phyloP scores from a whole-genome alignment of 2,329 filamentous ascomycete genomes.

The Hypoxylon sp. region DNA sequence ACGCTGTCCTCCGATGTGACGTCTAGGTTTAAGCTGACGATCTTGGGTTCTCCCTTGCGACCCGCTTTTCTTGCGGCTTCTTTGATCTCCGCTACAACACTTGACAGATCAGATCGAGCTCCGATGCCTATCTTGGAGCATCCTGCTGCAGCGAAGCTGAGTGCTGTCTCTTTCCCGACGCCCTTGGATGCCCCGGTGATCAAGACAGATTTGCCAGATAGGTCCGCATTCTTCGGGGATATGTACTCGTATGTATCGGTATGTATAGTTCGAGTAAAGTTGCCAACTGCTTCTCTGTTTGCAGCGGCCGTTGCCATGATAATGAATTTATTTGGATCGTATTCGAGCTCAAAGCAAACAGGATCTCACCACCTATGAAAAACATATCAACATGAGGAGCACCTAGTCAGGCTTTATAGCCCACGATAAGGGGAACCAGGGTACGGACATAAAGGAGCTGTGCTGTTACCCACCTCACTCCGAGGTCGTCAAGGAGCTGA shows the following conservation, averaged over 20 bases:
- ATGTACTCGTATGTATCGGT: slow-evolving; percentile 56
- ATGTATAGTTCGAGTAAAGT: slow-evolving; percentile 44
- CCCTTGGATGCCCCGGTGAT: slow-evolving; percentile 67
- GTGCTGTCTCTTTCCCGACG: slow-evolving; percentile 64
- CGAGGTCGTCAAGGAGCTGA: background rate
- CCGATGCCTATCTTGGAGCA: slow-evolving; percentile 65
- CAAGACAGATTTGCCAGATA: slow-evolving; percentile 57
- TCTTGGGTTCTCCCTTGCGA: slow-evolving; percentile 48
- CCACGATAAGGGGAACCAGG: background rate
- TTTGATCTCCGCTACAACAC: slow-evolving; percentile 58
- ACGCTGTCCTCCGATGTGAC: slow-evolving; percentile 56
- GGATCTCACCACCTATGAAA: background rate
- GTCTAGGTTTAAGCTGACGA: slow-evolving; percentile 55
- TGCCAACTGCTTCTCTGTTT: slow-evolving; percentile 24
- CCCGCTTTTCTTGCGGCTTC: slow-evolving; percentile 53
- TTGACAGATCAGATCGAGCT: slow-evolving; percentile 65
- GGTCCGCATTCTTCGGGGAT: slow-evolving; percentile 44
- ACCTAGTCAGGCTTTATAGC: slow-evolving; percentile 18
- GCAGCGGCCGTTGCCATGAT: slow-evolving; percentile 26
- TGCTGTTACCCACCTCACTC: background rate
- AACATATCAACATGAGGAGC: background rate
- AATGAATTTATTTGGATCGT: slow-evolving; percentile 2
- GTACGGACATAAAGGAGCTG: background rate
- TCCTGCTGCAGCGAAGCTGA: slow-evolving; percentile 66
- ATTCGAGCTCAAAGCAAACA: background rate